Percentiles rank a stretch among this genome's conserved stretches.
These are phyloP conservation scores for Malus hybrid DNA, from an alignment of 331 rosid genomes.

Conservation along the genomic window DNA sequence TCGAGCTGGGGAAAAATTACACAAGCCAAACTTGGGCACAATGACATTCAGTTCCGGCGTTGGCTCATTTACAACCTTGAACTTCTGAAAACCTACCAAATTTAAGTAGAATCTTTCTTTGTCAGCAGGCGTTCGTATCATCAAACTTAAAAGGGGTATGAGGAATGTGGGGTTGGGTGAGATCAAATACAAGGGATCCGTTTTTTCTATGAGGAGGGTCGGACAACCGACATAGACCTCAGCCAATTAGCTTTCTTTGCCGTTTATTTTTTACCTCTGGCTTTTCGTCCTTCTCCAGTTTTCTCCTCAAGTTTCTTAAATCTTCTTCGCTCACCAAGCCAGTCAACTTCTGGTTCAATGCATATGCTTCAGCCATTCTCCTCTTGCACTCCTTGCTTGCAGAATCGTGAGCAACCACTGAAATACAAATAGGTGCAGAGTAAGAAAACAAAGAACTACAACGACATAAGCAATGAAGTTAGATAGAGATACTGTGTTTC, in stretches of 20 bases:
- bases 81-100: too few relatives aligned
- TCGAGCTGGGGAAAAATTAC: too few relatives aligned
- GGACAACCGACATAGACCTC: not conserved
- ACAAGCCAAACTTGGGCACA: too few relatives aligned
- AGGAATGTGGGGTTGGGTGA: too few relatives aligned
- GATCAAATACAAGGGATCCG: too few relatives aligned
- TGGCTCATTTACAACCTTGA: too few relatives aligned
- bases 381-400: slow-evolving; percentile 79
- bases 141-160: too few relatives aligned
- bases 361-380: slow-evolving; percentile 72
- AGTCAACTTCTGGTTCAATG: slow-evolving; percentile 56
- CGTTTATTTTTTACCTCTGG: slow-evolving; percentile 36
- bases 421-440: slow-evolving; percentile 9
- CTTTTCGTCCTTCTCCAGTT: slow-evolving; percentile 37
- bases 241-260: slow-evolving; percentile 32
- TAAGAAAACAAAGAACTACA: not conserved
- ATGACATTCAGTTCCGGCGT: too few relatives aligned
- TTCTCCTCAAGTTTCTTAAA: slow-evolving; percentile 43
- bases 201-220: too few relatives aligned
- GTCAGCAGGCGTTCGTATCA: too few relatives aligned
- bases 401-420: slow-evolving; percentile 83
- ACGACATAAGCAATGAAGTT: not conserved
- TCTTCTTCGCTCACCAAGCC: slow-evolving; percentile 60
- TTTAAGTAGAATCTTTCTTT: too few relatives aligned
- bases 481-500: not conserved